Conservation (phyloP, 2,329 filamentous ascomycete species). For the Rutstroemia sp. region DNA sequence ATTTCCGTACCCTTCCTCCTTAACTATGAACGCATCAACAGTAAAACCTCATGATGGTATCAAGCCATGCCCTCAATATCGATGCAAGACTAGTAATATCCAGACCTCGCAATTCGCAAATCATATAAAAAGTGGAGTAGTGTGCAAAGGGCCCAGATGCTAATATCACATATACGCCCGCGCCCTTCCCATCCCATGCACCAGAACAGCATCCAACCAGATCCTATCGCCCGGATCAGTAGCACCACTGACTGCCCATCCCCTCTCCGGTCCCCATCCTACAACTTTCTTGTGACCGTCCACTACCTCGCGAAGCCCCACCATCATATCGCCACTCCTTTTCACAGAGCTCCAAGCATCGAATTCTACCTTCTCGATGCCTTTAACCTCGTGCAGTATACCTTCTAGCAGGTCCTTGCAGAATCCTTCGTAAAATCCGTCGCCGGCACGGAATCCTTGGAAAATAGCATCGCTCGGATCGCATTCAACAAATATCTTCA, state of each 20-base stretch:
- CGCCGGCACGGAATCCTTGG: conserved; percentile 50
- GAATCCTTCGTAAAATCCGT: conserved; percentile 66
- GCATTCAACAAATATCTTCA: conserved; percentile 64
- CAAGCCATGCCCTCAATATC: too few species aligned
- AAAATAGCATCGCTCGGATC: conserved; percentile 64
- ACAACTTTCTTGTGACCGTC: conserved; percentile 43
- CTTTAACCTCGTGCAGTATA: conserved; percentile 50
- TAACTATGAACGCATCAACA: too few species aligned
- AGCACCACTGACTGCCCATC: conserved; percentile 48
- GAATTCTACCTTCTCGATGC: conserved; percentile 54
- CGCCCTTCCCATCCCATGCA: too few species aligned
- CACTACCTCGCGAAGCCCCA: conserved; percentile 47
- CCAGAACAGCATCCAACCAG: conserved; percentile 20
- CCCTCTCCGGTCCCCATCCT: conserved; percentile 60
- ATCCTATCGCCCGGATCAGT: conserved; percentile 12
- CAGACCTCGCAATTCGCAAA: too few species aligned
- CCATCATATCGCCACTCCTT: conserved; percentile 58
- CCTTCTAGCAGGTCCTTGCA: conserved; percentile 47
- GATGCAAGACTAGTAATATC: too few species aligned
- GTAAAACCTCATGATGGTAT: too few species aligned
- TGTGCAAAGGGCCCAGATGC: too few species aligned
- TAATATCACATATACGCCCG: too few species aligned
- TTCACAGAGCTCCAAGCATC: conserved; percentile 62
- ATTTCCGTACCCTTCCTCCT: too few species aligned
- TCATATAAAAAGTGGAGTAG: too few species aligned